These are phyloP conservation scores for Aspergillus aculeatus DNA, from an alignment of 2,329 filamentous ascomycete species.

Conservation along the genomic window DNA sequence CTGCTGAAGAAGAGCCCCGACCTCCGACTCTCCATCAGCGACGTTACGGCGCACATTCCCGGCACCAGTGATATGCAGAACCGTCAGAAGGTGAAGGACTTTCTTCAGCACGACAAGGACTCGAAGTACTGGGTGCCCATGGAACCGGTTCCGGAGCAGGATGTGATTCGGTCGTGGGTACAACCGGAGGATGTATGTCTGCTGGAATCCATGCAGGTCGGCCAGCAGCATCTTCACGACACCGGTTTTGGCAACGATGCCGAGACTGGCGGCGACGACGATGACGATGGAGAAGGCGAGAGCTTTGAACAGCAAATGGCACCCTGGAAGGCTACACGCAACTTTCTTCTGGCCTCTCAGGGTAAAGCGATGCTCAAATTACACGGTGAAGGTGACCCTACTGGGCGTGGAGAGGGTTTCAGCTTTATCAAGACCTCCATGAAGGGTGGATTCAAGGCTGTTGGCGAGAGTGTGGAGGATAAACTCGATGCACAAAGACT, in stretches of 20 bases:
- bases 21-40: slow-evolving; percentile 69
- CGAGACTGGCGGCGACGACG: slow-evolving; percentile 64
- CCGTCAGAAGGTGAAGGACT: slow-evolving; percentile 94
- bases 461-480: slow-evolving; percentile 84
- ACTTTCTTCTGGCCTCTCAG: slow-evolving; percentile 88
- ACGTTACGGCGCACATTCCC: slow-evolving; percentile 87
- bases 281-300: slow-evolving; percentile 67
- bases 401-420: slow-evolving; percentile 87
- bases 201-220: slow-evolving; percentile 95
- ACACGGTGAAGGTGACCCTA: slow-evolving; percentile 92
- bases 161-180: slow-evolving; percentile 79
- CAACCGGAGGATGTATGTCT: slow-evolving; percentile 94
- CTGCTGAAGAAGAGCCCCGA: slow-evolving; percentile 75
- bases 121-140: slow-evolving; percentile 82
- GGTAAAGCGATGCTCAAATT: slow-evolving; percentile 96
- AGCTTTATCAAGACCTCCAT: slow-evolving; percentile 97
- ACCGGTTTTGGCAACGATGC: slow-evolving; percentile 74
- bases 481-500: slow-evolving; percentile 75
- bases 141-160: slow-evolving; percentile 76
- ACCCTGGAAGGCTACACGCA: slow-evolving; percentile 95
- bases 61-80: slow-evolving; percentile 95
- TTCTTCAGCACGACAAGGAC: slow-evolving; percentile 85
- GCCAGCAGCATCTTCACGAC: slow-evolving; percentile 84
- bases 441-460: slow-evolving; percentile 94
- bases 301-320: slow-evolving; percentile 85